Evolutionary conservation across 805 yeast genomes (phyloP).

Genomic region (Saturnispora bothae): DNA sequence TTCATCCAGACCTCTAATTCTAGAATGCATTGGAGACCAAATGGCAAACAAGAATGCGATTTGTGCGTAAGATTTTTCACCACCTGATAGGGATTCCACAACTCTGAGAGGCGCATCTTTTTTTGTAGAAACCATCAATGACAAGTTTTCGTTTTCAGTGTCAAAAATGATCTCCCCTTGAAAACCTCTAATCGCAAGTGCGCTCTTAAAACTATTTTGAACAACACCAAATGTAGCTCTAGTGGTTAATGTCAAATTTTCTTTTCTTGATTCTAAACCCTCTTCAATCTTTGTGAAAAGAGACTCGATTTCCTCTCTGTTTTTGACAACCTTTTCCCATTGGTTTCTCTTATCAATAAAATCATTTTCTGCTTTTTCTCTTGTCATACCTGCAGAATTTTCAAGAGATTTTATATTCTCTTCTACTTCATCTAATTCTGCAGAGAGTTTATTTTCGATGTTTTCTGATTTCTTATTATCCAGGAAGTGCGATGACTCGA

Average conservation of each 20-base stretch:
- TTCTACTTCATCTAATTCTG: conserved; percentile 38
- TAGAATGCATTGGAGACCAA: conserved; percentile 87
- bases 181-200: conserved; percentile 59
- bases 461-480: conserved; percentile 1
- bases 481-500: conserved; percentile 28
- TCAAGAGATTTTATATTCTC: conserved; percentile 43
- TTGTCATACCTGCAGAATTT: conserved; percentile 40
- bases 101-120: conserved; percentile 50
- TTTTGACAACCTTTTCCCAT: conserved; percentile 33
- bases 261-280: conserved; percentile 35
- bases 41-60: conserved; percentile 78
- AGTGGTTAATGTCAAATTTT: conserved; percentile 32
- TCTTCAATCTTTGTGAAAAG: conserved; percentile 22
- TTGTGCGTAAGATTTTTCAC: conserved; percentile 92
- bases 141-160: conserved; percentile 37
- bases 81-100: conserved; percentile 85
- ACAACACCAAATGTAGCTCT: conserved; percentile 37
- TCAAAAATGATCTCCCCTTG: conserved; percentile 64
- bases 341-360: conserved; percentile 34
- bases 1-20: conserved; percentile 86
- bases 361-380: conserved; percentile 43
- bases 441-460: conserved; percentile 28
- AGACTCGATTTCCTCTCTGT: conserved; percentile 26
- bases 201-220: conserved; percentile 44
- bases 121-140: conserved; percentile 52